Percentiles rank a stretch among this genome's conserved stretches.
phyloP scores from a whole-genome alignment of 2,329 filamentous ascomycete genomes.

The Cryphonectria parasitica region DNA sequence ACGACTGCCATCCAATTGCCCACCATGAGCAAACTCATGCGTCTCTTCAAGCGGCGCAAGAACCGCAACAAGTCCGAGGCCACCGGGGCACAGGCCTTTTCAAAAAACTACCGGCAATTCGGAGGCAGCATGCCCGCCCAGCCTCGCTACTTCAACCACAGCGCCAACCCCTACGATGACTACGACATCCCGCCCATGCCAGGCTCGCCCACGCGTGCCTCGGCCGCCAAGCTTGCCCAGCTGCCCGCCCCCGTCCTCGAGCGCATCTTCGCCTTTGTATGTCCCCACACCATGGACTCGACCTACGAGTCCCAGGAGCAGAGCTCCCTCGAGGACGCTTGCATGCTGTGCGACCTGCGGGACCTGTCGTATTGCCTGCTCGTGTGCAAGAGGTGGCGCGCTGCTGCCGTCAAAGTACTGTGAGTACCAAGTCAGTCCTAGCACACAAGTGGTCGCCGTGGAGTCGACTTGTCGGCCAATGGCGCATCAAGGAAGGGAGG shows the following conservation, averaged over 20 bases:
- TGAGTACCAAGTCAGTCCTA: slow-evolving; percentile 51
- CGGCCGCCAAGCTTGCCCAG: slow-evolving; percentile 49
- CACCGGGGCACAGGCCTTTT: slow-evolving; percentile 27
- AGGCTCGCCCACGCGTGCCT: slow-evolving; percentile 45
- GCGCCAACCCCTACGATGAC: slow-evolving; percentile 18
- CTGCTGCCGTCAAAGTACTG: slow-evolving; percentile 57
- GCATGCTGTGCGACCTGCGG: slow-evolving; percentile 91
- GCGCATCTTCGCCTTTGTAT: slow-evolving; percentile 80
- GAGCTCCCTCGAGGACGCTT: slow-evolving; percentile 76
- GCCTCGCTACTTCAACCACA: slow-evolving; percentile 16
- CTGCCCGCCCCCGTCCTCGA: slow-evolving; percentile 73
- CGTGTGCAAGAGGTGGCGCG: slow-evolving; percentile 74
- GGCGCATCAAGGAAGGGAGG: not conserved
- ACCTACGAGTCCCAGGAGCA: slow-evolving; percentile 83
- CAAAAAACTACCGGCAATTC: slow-evolving; percentile 33
- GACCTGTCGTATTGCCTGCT: slow-evolving; percentile 81
- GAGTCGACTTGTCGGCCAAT: not conserved
- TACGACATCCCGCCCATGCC: slow-evolving; percentile 29
- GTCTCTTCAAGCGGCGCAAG: slow-evolving; percentile 41
- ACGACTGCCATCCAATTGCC: not conserved
- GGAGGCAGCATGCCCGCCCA: slow-evolving; percentile 31
- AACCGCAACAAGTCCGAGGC: slow-evolving; percentile 36
- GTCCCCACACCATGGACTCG: slow-evolving; percentile 78
- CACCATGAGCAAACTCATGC: slow-evolving; percentile 22
- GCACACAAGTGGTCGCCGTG: slow-evolving; percentile 9